phyloP scores from a whole-genome alignment of 768 basidiomycete species.

The Tylopilus rubrobrunneus region DNA sequence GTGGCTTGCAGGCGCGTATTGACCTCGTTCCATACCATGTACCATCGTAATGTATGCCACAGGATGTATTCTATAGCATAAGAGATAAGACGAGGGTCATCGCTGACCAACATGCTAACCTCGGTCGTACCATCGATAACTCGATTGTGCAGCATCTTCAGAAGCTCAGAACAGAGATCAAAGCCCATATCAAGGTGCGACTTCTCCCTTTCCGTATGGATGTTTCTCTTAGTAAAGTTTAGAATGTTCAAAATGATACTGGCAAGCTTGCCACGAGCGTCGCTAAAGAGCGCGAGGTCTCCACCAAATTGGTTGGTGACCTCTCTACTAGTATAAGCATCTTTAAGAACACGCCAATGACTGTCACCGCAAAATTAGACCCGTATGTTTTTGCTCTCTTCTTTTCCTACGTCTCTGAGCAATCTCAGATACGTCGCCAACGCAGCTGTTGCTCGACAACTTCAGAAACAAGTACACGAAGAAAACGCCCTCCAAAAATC shows the following conservation, averaged over 20 bases:
- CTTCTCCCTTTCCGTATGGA: background rate
- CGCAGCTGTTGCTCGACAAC: constrained; percentile 68
- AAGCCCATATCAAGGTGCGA: constrained; percentile 90
- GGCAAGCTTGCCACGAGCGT: constrained; percentile 88
- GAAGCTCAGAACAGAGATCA: constrained; percentile 92
- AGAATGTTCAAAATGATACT: constrained; percentile 95
- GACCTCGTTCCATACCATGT: background rate
- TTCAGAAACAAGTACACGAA: constrained; percentile 90
- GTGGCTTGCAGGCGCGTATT: constrained; percentile 72
- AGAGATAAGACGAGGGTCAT: constrained; percentile 91
- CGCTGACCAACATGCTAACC: constrained; percentile 94
- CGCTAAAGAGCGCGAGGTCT: constrained; percentile 86
- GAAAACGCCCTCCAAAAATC: constrained; percentile 98
- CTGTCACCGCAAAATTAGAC: constrained; percentile 53
- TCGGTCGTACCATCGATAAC: constrained; percentile 93
- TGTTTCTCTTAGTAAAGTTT: background rate
- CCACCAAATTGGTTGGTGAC: constrained; percentile 80
- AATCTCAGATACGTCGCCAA: constrained; percentile 60
- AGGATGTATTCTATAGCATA: constrained; percentile 91
- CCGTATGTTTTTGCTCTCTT: background rate
- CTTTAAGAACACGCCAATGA: constrained; percentile 94
- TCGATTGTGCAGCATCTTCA: constrained; percentile 98
- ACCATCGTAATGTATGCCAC: background rate
- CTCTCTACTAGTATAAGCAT: constrained; percentile 83
- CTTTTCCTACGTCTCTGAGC: background rate